Evolutionary conservation across 805 yeast species (phyloP), one percentile per base, ranked within the genome.

Genomic region (Saccharomyces kudriavzevii): DNA sequence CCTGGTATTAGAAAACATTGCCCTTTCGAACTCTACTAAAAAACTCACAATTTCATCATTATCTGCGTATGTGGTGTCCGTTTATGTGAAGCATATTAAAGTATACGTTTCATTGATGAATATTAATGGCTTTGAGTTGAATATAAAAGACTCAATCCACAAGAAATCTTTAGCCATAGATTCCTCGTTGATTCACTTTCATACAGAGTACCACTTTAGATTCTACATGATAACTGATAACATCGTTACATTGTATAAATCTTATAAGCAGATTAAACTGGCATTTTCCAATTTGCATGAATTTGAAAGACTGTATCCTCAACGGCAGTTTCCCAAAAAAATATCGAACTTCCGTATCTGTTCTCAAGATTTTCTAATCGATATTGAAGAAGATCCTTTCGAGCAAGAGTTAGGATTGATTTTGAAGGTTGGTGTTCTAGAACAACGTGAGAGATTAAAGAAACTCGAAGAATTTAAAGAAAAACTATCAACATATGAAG

Each of bases 311-410:
- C 52, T 66, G 2, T 51, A 57, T 11, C 73, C 72, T 1, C 40
- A 53, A 14, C 56, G 60, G 11, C 69, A 68, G 60, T 31, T 60
- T 58, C 64, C 64, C 51, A 65, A 56, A 28, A 64, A 27, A n/a
- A 43, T 75, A 4, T 84, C 84, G 0, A 61, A 63, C 2, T 67
- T 83, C 1, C 69, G 70, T 29, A 53, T 83, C 9, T 72, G 67
- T 40, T 61, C 82, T 0, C 64, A 71, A 4, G 64, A 68, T 1
- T 69, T 83, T 35, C 73, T 77, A 1, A 56, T 83, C 9, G 74
- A 76, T 3, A 70, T 84, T 40, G 87, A 82, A 52, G 84, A 81
- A 64, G 88, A 84, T 62, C 81, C 84, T 1, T 83, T 84, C 63
- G 89, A 84, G 63, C 74, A 75, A 28, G 83, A 83, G 61, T 65